Percentiles rank a stretch among this genome's conserved stretches.
phyloP scores from a whole-genome alignment of 2,329 filamentous ascomycete genomes.

The Fusarium goolgardi region DNA sequence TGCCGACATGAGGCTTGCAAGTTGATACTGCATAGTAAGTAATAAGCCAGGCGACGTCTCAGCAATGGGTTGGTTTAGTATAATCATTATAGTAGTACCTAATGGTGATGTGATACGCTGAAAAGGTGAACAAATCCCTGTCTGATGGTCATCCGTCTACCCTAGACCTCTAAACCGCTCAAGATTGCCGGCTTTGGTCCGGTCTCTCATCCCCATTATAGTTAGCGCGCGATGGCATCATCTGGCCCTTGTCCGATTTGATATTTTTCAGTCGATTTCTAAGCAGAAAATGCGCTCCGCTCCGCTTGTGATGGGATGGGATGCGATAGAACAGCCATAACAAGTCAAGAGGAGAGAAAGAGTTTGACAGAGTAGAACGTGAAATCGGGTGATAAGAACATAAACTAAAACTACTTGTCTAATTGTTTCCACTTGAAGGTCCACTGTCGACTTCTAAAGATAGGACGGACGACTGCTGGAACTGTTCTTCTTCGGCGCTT shows the following conservation, averaged over 20 bases:
- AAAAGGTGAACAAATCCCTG: background rate
- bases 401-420: background rate
- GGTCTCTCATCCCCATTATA: slow-evolving; percentile 23
- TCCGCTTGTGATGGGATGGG: slow-evolving; percentile 12
- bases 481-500: slow-evolving; percentile 27
- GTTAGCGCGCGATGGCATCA: slow-evolving; percentile 45
- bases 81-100: background rate
- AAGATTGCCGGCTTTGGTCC: slow-evolving; percentile 11
- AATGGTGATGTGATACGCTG: background rate
- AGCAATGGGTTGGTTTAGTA: background rate
- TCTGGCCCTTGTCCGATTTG: slow-evolving; percentile 41
- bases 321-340: slow-evolving; percentile 24
- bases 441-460: slow-evolving; percentile 21
- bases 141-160: background rate
- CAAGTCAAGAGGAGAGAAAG: slow-evolving; percentile 4
- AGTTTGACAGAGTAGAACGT: background rate
- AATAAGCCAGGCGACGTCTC: too few relatives aligned
- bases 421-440: slow-evolving; percentile 18
- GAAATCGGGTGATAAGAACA: background rate
- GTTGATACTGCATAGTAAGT: too few relatives aligned
- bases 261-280: slow-evolving; percentile 41
- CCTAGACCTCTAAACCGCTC: slow-evolving; percentile 3
- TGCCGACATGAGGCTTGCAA: too few relatives aligned
- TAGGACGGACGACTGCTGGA: background rate
- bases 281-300: slow-evolving; percentile 39